A percentile compares a stretch with the other conserved stretches of the same genome.
Conservation (phyloP, 139 green algal genomes). For the Zygnema cylindricum region DNA sequence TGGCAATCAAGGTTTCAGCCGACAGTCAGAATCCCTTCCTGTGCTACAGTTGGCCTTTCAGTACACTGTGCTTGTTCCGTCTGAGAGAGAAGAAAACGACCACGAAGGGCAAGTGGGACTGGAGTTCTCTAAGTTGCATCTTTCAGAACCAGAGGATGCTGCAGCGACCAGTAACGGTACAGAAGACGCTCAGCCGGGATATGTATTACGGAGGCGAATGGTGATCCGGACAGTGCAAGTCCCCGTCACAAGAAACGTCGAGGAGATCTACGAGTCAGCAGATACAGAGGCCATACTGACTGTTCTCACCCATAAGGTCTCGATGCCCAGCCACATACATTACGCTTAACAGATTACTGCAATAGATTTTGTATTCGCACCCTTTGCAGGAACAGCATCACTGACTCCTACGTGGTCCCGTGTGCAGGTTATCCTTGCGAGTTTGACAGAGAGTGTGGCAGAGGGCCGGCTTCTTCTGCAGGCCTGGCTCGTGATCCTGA, state of each 20-base stretch:
- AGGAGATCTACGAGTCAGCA: constrained; percentile 70
- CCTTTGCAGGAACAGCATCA: too few species aligned
- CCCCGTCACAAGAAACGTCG: constrained; percentile 15
- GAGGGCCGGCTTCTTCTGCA: constrained; percentile 80
- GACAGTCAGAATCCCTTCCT: constrained; percentile 15
- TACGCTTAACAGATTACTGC: too few species aligned
- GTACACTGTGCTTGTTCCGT: constrained; percentile 67
- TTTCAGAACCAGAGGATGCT: constrained; percentile 5
- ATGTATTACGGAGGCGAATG: constrained; percentile 45
- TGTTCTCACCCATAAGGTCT: constrained; percentile 82
- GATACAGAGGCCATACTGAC: constrained; percentile 73
- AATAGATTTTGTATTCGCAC: too few species aligned
- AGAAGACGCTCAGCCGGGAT: neutral
- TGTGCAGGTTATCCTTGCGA: constrained; percentile 64
- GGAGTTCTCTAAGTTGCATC: neutral
- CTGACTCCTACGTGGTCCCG: neutral
- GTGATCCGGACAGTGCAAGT: constrained; percentile 47
- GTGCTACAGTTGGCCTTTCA: constrained; percentile 82
- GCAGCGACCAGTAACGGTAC: neutral
- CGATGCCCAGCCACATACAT: neutral
- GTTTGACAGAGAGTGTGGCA: constrained; percentile 63
- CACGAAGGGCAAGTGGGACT: constrained; percentile 13
- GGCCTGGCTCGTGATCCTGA: constrained; percentile 87
- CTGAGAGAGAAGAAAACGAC: neutral
- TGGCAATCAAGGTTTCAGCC: constrained; percentile 59